These are phyloP conservation scores for Albizia julibrissin DNA, from an alignment of 306 rosid genomes.

Conservation along the genomic window DNA sequence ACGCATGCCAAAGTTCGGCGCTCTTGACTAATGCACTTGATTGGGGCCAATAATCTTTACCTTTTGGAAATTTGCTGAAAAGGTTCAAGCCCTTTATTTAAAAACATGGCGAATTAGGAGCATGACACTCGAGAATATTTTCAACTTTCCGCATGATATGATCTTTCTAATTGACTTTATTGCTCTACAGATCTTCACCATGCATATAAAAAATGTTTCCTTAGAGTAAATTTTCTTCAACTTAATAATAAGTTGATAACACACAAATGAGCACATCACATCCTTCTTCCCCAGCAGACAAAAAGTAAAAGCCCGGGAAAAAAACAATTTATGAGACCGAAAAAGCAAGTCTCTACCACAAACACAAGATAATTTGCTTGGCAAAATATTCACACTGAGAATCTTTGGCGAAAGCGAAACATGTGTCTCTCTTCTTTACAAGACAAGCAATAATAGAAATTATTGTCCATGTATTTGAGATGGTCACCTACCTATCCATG, in stretches of 20 bases:
- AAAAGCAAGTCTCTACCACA: conserved; percentile 22
- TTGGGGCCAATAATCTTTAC: not conserved
- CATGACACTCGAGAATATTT: not conserved
- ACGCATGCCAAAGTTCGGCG: conserved; percentile 1
- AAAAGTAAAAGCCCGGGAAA: not conserved
- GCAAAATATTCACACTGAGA: conserved; percentile 17
- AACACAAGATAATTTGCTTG: not conserved
- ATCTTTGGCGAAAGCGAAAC: not conserved
- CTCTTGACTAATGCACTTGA: not conserved
- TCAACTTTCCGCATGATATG: not conserved
- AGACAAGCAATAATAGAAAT: not conserved
- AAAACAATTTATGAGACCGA: not conserved
- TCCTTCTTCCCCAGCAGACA: not conserved
- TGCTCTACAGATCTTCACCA: not conserved
- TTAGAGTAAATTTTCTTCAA: not conserved
- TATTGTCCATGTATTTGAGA: not conserved
- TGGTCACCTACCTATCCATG: not conserved
- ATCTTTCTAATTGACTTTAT: conserved; percentile 7
- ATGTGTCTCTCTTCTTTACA: not conserved
- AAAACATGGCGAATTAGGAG: not conserved
- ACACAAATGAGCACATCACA: not conserved
- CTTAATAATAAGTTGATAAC: not conserved
- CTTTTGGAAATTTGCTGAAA: conserved; percentile 21
- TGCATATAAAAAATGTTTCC: not conserved
- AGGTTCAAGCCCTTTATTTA: not conserved